phyloP scores from a whole-genome alignment of 768 basidiomycete genomes.

The Naganishia onofrii region DNA sequence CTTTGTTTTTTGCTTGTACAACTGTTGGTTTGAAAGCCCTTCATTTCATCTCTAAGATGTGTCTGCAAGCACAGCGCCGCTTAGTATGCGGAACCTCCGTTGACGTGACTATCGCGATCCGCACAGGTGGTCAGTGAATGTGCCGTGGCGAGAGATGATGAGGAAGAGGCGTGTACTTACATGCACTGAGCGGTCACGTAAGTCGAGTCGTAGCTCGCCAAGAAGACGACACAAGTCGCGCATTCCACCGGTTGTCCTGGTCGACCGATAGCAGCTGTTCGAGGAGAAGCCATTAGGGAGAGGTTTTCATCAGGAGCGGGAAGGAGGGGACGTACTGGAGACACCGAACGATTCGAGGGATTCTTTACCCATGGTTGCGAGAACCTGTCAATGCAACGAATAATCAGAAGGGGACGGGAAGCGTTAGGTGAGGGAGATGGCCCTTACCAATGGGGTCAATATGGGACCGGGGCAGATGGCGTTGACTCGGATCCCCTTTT shows the following conservation, averaged over 20 bases:
- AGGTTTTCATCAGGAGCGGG: constrained; percentile 9
- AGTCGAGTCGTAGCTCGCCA: constrained; percentile 53
- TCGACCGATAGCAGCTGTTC: constrained; percentile 29
- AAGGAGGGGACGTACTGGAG: constrained; percentile 28
- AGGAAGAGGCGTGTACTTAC: not conserved
- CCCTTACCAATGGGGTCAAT: constrained; percentile 29
- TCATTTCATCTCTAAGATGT: not conserved
- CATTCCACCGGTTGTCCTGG: constrained; percentile 58
- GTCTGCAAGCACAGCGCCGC: not conserved
- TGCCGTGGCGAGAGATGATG: too few species aligned
- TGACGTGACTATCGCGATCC: constrained; percentile 19
- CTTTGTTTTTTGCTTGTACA: not conserved
- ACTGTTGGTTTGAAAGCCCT: not conserved
- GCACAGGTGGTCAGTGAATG: not conserved
- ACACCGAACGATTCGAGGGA: constrained; percentile 48
- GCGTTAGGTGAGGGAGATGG: too few species aligned
- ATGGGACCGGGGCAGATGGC: constrained; percentile 39
- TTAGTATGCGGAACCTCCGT: constrained; percentile 18
- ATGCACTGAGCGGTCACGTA: constrained; percentile 49
- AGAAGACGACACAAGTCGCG: constrained; percentile 60
- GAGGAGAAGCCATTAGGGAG: constrained; percentile 37
- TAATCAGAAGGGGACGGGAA: not conserved
- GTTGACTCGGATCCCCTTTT: constrained; percentile 58
- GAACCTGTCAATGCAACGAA: not conserved
- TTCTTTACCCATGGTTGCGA: constrained; percentile 52